Base-by-base conservation (phyloP, 192 early-diverging fungal species). In the Funneliformis mosseae region DNA sequence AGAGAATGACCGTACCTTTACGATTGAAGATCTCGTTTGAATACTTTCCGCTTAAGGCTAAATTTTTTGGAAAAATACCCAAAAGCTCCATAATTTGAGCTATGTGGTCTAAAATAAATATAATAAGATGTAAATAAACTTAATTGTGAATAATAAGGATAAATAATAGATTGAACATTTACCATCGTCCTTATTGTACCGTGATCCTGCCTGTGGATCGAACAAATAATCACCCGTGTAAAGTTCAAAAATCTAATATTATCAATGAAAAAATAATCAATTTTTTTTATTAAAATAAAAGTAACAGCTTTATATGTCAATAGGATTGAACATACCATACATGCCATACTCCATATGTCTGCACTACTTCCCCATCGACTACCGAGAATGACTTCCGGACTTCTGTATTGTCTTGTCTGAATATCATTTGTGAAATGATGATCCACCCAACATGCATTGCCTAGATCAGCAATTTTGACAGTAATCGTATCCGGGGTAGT, bases 391-490 rank as follows among this genome's bases (percentile, higher is more conserved):
- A 96, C 97, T 82, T 99, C 97, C 33, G 97, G 97, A 10, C 93
- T 94, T 74, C 97, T 92, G 82, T 99, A 99, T 84, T 99, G 96
- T 70, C 97, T 92, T 50, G 97, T 99, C 87, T 99, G 97, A 77
- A 99, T 98, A 82, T 97, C 96, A 50, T 94, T 92, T 1, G 96
- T 97, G 80, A 97, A 98, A 83, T 99, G 96, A 84, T 97, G 93
- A 83, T 97, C 88, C 1, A 92, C 91, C 97, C 97, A 99, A 77
- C 96, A 97, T 27, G 96, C 95, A 83, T 99, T 99, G 16, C 97
- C 97, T 21, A 99, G 85, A 85, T 99, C 97, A 12, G 96, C 96
- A 81, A 99, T 95, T 85, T 99, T 99, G 75, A 99, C 94, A 25
- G 90, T 88, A 45, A 95, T 86, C 8, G 78, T 76, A 72, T 59